Evolutionary conservation across 2,329 filamentous ascomycete species (phyloP).

Genomic region (Aspergillus udagawae): DNA sequence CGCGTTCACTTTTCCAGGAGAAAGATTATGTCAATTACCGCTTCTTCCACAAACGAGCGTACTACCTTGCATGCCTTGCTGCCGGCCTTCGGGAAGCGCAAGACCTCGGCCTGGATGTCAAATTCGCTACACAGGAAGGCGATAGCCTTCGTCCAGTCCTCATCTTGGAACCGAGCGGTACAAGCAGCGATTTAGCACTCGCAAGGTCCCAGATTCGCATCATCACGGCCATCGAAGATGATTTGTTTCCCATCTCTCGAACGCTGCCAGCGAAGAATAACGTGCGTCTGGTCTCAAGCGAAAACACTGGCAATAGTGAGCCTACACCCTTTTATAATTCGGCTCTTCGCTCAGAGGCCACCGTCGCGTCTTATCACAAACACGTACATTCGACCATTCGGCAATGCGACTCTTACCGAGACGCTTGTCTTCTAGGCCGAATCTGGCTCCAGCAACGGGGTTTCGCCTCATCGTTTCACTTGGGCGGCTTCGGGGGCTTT

Average conservation of each 20-base stretch:
- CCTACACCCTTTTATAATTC: conserved; percentile 87
- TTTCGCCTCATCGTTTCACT: conserved; percentile 63
- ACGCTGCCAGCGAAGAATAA: conserved; percentile 67
- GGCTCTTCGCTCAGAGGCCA: conserved; percentile 72
- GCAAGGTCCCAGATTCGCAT: conserved; percentile 64
- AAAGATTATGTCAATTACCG: conserved; percentile 92
- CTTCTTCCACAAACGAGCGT: conserved; percentile 92
- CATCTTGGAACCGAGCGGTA: conserved; percentile 37
- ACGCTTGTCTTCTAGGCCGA: conserved; percentile 80
- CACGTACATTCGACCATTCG: conserved; percentile 66
- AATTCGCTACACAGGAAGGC: conserved; percentile 65
- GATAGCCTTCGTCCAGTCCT: conserved; percentile 73
- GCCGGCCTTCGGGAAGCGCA: conserved; percentile 61
- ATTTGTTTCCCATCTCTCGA: conserved; percentile 67
- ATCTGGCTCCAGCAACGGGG: conserved; percentile 88
- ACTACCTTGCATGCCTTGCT: conserved; percentile 80
- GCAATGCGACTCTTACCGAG: conserved; percentile 68
- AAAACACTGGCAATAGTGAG: conserved; percentile 34
- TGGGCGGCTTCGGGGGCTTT: conserved; percentile 86
- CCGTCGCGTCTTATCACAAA: conserved; percentile 70
- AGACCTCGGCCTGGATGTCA: conserved; percentile 52
- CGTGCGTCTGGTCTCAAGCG: conserved; percentile 55
- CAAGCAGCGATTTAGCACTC: conserved; percentile 34
- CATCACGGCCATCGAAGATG: conserved; percentile 67
- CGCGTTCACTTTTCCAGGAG: conserved; percentile 73